phyloP scores from a whole-genome alignment of 768 basidiomycete genomes.

The Tricholoma furcatifolium region DNA sequence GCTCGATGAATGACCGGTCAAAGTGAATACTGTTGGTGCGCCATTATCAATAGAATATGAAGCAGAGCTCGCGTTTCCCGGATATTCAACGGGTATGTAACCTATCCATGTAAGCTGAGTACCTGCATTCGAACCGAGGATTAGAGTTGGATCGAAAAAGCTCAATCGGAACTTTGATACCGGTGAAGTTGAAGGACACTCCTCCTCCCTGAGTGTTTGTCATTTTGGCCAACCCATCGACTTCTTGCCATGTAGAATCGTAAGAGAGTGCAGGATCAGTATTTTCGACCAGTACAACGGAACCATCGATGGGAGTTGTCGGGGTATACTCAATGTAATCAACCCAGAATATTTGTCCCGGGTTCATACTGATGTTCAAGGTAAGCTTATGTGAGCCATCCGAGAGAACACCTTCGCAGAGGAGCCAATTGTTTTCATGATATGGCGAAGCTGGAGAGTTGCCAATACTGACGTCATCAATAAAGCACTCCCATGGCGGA shows the following conservation, averaged over 20 bases:
- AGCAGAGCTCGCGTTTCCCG: neutral
- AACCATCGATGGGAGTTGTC: neutral
- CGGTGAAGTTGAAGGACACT: constrained; percentile 1
- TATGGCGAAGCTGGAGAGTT: neutral
- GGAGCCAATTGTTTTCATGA: constrained; percentile 6
- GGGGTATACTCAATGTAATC: constrained; percentile 8
- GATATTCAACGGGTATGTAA: constrained; percentile 1
- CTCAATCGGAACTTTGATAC: neutral
- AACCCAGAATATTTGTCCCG: neutral
- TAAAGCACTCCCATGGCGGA: neutral
- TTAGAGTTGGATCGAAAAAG: neutral
- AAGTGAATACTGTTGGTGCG: neutral
- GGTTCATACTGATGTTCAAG: constrained; percentile 3
- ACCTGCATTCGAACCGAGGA: neutral
- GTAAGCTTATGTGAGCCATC: constrained; percentile 7
- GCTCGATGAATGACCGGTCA: neutral
- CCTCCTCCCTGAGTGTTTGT: neutral
- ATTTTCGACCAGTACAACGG: constrained; percentile 1
- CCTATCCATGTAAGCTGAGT: constrained; percentile 9
- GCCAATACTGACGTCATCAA: neutral
- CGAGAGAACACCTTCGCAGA: neutral
- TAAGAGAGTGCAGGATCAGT: constrained; percentile 5
- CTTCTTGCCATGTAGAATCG: constrained; percentile 2
- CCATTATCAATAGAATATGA: constrained; percentile 9
- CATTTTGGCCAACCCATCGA: neutral